Percentiles rank a stretch among this genome's conserved stretches.
Conservation (phyloP, 2,329 filamentous ascomycete genomes). For the Penicillium sp. region DNA sequence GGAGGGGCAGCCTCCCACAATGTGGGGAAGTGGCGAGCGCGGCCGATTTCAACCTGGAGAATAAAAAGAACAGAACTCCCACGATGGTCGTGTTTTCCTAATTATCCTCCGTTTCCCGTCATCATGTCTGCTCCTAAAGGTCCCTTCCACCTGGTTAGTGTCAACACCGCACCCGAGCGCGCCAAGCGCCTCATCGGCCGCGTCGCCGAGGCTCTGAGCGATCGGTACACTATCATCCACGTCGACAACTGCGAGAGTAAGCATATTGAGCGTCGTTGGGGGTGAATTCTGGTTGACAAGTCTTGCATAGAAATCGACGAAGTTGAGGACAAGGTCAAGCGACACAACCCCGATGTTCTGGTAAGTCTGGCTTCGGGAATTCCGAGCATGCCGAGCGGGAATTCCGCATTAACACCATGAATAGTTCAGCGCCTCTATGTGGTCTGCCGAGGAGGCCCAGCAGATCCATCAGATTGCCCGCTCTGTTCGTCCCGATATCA, state of each 20-base stretch:
- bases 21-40: slow-evolving; percentile 17
- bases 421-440: slow-evolving; percentile 63
- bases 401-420: slow-evolving; percentile 4
- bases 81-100: slow-evolving; percentile 13
- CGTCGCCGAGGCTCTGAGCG: slow-evolving; percentile 59
- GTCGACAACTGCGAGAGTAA: slow-evolving; percentile 61
- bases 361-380: slow-evolving; percentile 36
- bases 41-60: slow-evolving; percentile 6
- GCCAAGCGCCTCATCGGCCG: slow-evolving; percentile 62
- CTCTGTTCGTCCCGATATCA: slow-evolving; percentile 38
- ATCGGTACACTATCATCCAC: slow-evolving; percentile 61
- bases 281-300: neutral
- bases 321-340: slow-evolving; percentile 53
- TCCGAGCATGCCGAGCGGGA: slow-evolving; percentile 1
- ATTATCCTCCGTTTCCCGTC: neutral
- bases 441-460: slow-evolving; percentile 43
- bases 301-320: slow-evolving; percentile 47
- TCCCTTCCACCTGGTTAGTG: slow-evolving; percentile 63
- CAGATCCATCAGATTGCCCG: slow-evolving; percentile 38
- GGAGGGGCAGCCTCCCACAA: slow-evolving; percentile 16
- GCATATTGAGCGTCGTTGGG: slow-evolving; percentile 13
- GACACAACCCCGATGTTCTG: slow-evolving; percentile 53
- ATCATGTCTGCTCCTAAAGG: slow-evolving; percentile 45
- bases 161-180: slow-evolving; percentile 65
- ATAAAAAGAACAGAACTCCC: slow-evolving; percentile 18